Evolutionary conservation across 257 asterid genomes (phyloP).

Genomic region (Plantago ovata): DNA sequence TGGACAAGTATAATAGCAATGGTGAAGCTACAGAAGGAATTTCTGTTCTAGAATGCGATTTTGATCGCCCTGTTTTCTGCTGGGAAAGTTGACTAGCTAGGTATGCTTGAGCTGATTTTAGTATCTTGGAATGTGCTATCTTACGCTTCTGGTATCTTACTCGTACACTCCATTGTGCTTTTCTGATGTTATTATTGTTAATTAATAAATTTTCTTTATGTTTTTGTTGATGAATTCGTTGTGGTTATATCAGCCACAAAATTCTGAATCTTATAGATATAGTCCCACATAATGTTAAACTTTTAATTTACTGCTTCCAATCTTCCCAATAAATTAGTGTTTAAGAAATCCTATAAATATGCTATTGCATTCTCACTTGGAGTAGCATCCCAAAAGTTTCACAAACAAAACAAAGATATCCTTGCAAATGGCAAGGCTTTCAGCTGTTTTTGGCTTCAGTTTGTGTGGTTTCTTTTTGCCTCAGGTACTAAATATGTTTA

Average conservation of each 20-base stretch:
- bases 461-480: background rate
- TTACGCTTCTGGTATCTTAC: too few relatives aligned
- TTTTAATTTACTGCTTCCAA: too few relatives aligned
- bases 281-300: too few relatives aligned
- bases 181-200: too few relatives aligned
- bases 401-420: background rate
- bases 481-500: background rate
- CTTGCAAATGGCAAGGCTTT: background rate
- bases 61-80: constrained; percentile 56
- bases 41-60: constrained; percentile 42
- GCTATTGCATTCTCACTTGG: background rate
- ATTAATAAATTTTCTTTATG: too few relatives aligned
- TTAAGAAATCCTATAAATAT: too few relatives aligned
- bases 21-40: constrained; percentile 59
- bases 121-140: too few relatives aligned
- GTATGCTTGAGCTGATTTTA: constrained; percentile 31
- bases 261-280: too few relatives aligned
- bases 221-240: too few relatives aligned
- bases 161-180: too few relatives aligned
- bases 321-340: too few relatives aligned
- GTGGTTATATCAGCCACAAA: too few relatives aligned
- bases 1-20: constrained; percentile 40
- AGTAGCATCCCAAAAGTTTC: background rate
- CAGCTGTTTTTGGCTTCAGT: background rate
- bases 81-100: constrained; percentile 75